phyloP scores from a whole-genome alignment of 2,329 filamentous ascomycete genomes.

The Cryphonectria radicalis region DNA sequence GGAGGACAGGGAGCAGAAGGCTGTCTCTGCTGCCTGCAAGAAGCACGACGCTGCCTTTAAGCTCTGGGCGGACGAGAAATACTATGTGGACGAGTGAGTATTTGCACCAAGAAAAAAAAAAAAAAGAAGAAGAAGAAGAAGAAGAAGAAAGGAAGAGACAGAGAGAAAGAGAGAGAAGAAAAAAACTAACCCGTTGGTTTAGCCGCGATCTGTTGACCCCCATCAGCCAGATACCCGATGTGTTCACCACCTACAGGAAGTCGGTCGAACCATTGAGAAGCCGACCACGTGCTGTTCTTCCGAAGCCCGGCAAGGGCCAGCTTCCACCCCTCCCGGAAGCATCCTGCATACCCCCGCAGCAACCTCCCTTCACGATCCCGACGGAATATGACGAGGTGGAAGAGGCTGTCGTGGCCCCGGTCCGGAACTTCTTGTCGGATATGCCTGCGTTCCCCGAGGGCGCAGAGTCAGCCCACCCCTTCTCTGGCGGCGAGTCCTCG shows the following conservation, averaged over 20 bases:
- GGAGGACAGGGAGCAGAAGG: slow-evolving; percentile 67
- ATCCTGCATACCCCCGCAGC: slow-evolving; percentile 59
- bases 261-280: slow-evolving; percentile 71
- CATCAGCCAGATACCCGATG: slow-evolving; percentile 68
- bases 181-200: slow-evolving; percentile 16
- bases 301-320: slow-evolving; percentile 52
- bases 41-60: slow-evolving; percentile 62
- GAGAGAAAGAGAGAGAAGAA: no score
- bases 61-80: slow-evolving; percentile 76
- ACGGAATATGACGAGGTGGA: slow-evolving; percentile 57
- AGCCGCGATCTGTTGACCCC: slow-evolving; percentile 66
- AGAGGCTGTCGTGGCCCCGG: slow-evolving; percentile 59
- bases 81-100: slow-evolving; percentile 77
- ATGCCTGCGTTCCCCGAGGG: slow-evolving; percentile 57
- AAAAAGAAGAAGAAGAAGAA: no score
- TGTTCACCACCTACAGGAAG: slow-evolving; percentile 78
- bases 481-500: slow-evolving; percentile 67
- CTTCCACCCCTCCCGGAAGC: slow-evolving; percentile 62
- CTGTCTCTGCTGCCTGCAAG: slow-evolving; percentile 57
- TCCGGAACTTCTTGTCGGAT: slow-evolving; percentile 55
- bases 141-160: no score
- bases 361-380: slow-evolving; percentile 66
- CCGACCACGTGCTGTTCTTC: slow-evolving; percentile 61
- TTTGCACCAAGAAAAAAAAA: no score
- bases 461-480: slow-evolving; percentile 65